Evolutionary conservation across 768 basidiomycete species (phyloP).

Genomic region (Daedaleopsis sinensis): DNA sequence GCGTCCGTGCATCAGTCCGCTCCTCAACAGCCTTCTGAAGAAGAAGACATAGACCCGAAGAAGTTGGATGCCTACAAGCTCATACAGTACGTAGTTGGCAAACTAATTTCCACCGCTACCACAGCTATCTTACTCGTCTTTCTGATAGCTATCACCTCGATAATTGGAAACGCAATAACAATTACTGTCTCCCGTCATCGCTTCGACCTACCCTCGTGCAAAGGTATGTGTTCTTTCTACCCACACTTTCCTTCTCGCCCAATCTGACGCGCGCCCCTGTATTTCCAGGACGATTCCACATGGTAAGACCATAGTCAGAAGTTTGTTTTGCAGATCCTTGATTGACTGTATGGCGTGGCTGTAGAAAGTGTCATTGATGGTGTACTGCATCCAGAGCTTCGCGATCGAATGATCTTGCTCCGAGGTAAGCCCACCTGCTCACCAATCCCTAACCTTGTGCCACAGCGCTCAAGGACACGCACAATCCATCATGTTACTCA

Average conservation of each 20-base stretch:
- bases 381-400: conserved; percentile 85
- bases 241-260: background rate
- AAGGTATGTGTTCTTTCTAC: conserved; percentile 44
- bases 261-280: conserved; percentile 9
- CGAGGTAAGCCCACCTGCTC: conserved; percentile 55
- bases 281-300: conserved; percentile 75
- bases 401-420: conserved; percentile 89
- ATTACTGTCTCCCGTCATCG: conserved; percentile 87
- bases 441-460: conserved; percentile 10
- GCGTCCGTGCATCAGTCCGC: background rate
- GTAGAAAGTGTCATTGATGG: conserved; percentile 90
- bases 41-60: conserved; percentile 72
- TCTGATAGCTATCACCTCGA: conserved; percentile 80
- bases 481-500: background rate
- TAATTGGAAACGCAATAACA: conserved; percentile 83
- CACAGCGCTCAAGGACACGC: background rate
- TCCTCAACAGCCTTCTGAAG: conserved; percentile 33
- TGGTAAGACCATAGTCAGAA: conserved; percentile 45
- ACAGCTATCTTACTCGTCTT: background rate
- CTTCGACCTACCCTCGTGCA: conserved; percentile 89
- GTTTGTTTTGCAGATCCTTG: conserved; percentile 7
- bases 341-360: conserved; percentile 11
- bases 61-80: conserved; percentile 81
- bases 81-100: conserved; percentile 56
- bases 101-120: too few relatives aligned